Base-by-base conservation (phyloP, 805 yeast species). In the Candida lessepsii region DNA sequence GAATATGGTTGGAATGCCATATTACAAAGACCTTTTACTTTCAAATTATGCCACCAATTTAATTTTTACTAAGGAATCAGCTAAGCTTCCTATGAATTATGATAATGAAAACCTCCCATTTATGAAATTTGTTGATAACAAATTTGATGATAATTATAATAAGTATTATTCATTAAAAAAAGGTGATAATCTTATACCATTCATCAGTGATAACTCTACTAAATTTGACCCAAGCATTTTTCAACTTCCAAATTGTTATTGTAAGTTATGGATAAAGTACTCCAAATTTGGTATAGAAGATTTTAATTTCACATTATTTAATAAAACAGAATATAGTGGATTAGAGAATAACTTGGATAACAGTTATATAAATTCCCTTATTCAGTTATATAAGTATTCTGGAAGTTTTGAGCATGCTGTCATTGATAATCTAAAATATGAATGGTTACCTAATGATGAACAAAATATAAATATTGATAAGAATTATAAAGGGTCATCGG, bases 281-380 rank as follows among this genome's bases (percentile, higher is more conserved):
- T 85, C 95, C 41, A 82, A 78, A 52, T 91, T 88, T 60, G 99
- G 99, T 19, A 89, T 93, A 21, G 88, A 84, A 50, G 96, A 89
- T 59, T 93, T 93, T 63, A 96, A 91, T 63, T 91, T 93, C 57
- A 81, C 77, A 39, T 83, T 81, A 52, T 91, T 84, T 67, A 91
- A 91, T 56, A 70, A 71, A 28, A 85, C 97, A 0, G 46, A 54
- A 1, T 57, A 48, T 36, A 78, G 97, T 2, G 97, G 98, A 0
- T 68, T 91, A n/a, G 98, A 93, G 58, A 83, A 89, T 8, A 93
- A 89, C 54, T 73, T 84, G 9, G 86, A 83, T 38, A 86, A 86
- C 51, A 75, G 93, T 0, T 78, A 84, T 44, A 54, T 64, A 25
- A 93, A 93, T 58, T 71, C 96, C 0, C 60, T 89, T 19, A 49